Evolutionary conservation across 352 stramenopile species (phyloP), one percentile per base, ranked within the genome.

Genomic region (Globisporangium spiculum): DNA sequence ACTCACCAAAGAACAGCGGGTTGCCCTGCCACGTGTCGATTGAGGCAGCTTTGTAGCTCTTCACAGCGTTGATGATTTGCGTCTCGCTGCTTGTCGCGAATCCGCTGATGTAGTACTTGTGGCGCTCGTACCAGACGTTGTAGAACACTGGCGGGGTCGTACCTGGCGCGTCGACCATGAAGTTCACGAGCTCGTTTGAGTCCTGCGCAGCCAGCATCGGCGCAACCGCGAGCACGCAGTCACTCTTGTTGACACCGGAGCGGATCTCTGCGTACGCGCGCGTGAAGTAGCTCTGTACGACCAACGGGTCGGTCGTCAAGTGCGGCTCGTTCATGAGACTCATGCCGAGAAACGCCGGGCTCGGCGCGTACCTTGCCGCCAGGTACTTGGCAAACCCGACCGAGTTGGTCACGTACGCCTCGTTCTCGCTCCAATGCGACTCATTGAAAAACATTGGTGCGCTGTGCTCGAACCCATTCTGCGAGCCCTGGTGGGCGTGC

Each of bases 111-210:
- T 83, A 89, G 68, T 89, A 90, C 18, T 68, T 48, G 55, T 90
- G 84, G 24, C 77, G 76, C 41, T 89, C 81, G 68, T 81, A 72
- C 80, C 84, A 92, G 5, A 90, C 77, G 55, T 89, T 86, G 34
- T 34, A 52, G 68, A 80, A 88, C n/a, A 76, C 66, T 3, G 65
- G 62, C 2, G 41, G 26, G 4, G 3, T 26, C 7, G 58, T 63
- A 18, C 36, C 36, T 30, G n/a, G 58, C n/a, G 58, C 36, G 36
- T 68, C 69, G 12, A 38, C 30, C 59, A 79, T 75, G 53, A 88
- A 81, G 57, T 82, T 66, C 2, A 22, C 30, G 20, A 85, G 60
- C 12, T 67, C 50, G 4, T 65, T 53, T 0, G 66, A 30, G 3
- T 74, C 66, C 62, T 91, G 80, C 20, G 88, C 56, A 14, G 26